Percentiles rank a stretch among this genome's conserved stretches.
Conservation (phyloP, 1,284 basidiomycete genomes). For the Cystobasidium sp. region DNA sequence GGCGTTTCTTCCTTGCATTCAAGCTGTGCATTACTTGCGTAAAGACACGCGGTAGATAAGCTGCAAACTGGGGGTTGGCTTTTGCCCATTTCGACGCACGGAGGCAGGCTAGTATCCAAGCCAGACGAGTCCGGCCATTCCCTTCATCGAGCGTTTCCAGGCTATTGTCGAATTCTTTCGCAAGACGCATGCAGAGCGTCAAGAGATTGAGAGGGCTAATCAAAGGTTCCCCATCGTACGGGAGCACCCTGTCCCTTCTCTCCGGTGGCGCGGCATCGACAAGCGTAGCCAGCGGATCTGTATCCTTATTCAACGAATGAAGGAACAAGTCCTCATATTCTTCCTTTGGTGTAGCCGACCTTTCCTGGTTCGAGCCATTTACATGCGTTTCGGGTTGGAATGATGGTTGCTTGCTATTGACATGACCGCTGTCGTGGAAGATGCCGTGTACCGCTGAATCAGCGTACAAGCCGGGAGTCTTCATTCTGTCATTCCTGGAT, state of each 20-base stretch:
- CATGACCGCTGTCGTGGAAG: background rate
- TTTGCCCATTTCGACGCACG: conserved; percentile 13
- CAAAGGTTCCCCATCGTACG: conserved; percentile 20
- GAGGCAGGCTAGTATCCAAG: conserved; percentile 23
- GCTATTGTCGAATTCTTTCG: conserved; percentile 24
- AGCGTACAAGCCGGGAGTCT: too few relatives aligned
- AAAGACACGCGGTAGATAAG: conserved; percentile 32
- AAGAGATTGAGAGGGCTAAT: conserved; percentile 20
- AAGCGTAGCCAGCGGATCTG: conserved; percentile 2
- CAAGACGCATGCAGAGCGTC: conserved; percentile 21
- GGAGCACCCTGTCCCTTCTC: conserved; percentile 17
- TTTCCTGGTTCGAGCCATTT: background rate
- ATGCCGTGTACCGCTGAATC: too few relatives aligned
- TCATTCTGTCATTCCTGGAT: too few relatives aligned
- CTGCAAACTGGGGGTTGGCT: background rate
- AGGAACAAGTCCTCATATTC: conserved; percentile 39
- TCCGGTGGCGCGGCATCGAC: conserved; percentile 23
- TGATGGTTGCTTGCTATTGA: too few relatives aligned
- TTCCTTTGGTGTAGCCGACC: conserved; percentile 13
- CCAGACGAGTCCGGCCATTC: conserved; percentile 8
- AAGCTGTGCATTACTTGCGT: conserved; percentile 26
- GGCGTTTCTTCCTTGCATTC: conserved; percentile 7
- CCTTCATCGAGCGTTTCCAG: background rate
- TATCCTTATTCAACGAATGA: background rate
- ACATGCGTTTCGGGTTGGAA: too few relatives aligned